phyloP scores from a whole-genome alignment of 1,139 yeast species.

The Taiozyma sp. region DNA sequence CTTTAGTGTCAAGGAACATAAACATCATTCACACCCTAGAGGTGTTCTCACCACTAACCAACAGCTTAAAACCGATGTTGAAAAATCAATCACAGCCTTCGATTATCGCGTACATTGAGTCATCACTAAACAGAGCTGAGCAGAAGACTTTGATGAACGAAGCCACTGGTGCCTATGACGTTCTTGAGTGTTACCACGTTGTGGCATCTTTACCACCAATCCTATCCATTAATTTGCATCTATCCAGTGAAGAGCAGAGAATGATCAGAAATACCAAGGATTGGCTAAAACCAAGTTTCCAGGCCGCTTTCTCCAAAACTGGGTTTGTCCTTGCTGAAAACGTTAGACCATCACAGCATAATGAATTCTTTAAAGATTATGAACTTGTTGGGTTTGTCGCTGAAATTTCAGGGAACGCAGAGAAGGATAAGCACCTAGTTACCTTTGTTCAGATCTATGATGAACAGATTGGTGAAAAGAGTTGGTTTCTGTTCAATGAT shows the following conservation, averaged over 20 bases:
- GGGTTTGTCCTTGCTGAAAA: slow-evolving; percentile 36
- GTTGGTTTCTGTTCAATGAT: slow-evolving; percentile 89
- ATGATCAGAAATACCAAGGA: slow-evolving; percentile 38
- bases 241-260: slow-evolving; percentile 48
- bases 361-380: slow-evolving; percentile 37
- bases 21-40: slow-evolving; percentile 37
- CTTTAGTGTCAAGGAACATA: slow-evolving; percentile 33
- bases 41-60: slow-evolving; percentile 27
- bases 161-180: slow-evolving; percentile 44
- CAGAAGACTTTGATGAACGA: slow-evolving; percentile 50
- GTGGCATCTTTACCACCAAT: slow-evolving; percentile 61
- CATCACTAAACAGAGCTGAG: slow-evolving; percentile 47
- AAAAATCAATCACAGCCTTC: slow-evolving; percentile 27
- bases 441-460: slow-evolving; percentile 50
- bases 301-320: slow-evolving; percentile 37
- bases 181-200: slow-evolving; percentile 46
- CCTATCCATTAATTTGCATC: slow-evolving; percentile 55
- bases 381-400: slow-evolving; percentile 68
- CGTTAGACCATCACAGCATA: slow-evolving; percentile 30
- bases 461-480: slow-evolving; percentile 22
- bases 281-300: slow-evolving; percentile 63
- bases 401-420: slow-evolving; percentile 55
- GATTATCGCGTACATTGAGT: slow-evolving; percentile 51
- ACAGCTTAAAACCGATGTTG: slow-evolving; percentile 20
- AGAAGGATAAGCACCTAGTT: slow-evolving; percentile 54